These are phyloP conservation scores for Diospyros lotus DNA, from an alignment of 148 eudicot species.

Conservation along the genomic window DNA sequence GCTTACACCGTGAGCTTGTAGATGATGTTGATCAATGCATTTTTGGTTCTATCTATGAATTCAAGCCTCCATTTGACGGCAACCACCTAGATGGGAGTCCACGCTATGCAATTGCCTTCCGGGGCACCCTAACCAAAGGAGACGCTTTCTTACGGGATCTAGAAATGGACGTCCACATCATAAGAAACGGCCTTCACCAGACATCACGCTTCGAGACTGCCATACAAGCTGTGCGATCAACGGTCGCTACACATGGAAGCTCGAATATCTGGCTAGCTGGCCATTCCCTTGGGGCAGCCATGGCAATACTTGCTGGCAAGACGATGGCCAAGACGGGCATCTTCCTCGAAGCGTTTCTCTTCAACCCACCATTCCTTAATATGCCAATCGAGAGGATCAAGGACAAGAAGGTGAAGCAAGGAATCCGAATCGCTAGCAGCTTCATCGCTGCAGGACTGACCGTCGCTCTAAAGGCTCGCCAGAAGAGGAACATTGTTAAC, in stretches of 20 bases:
- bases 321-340: constrained; percentile 64
- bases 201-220: constrained; percentile 73
- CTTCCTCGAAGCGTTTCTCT: constrained; percentile 62
- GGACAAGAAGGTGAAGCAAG: constrained; percentile 71
- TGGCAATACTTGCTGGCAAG: constrained; percentile 85
- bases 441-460: constrained; percentile 92
- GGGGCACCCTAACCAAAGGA: constrained; percentile 79
- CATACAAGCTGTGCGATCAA: constrained; percentile 57
- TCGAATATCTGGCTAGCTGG: constrained; percentile 68
- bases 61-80: constrained; percentile 28
- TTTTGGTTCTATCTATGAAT: constrained; percentile 76
- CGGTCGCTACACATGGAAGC: constrained; percentile 58
- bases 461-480: constrained; percentile 41
- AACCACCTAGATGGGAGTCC: constrained; percentile 35
- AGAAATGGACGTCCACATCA: constrained; percentile 61
- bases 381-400: constrained; percentile 85
- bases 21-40: constrained; percentile 73
- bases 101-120: constrained; percentile 60
- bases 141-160: constrained; percentile 69
- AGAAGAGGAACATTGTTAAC: constrained; percentile 14
- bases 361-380: constrained; percentile 82
- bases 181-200: constrained; percentile 63
- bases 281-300: constrained; percentile 89
- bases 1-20: constrained; percentile 45
- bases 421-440: constrained; percentile 81